These are phyloP conservation scores for Plenodomus lindquistii DNA, from an alignment of 2,329 filamentous ascomycete species.

Conservation along the genomic window DNA sequence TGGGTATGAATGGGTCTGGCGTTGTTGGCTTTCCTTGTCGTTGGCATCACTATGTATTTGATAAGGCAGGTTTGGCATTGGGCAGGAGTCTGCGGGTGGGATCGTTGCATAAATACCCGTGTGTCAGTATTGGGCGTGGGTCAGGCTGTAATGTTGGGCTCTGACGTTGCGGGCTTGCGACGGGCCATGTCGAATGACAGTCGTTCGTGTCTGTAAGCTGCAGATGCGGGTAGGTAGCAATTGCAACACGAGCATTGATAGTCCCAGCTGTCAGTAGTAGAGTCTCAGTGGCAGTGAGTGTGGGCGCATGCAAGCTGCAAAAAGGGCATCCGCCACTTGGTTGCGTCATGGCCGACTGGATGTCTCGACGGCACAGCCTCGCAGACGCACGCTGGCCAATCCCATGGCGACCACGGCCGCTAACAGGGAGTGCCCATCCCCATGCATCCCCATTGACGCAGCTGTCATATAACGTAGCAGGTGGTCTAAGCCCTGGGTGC, in stretches of 20 bases:
- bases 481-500: not conserved
- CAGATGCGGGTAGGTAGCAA: not conserved
- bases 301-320: slow-evolving; percentile 15
- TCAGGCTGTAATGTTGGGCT: slow-evolving; percentile 25
- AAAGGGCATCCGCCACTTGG: slow-evolving; percentile 6
- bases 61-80: slow-evolving; percentile 14
- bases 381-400: slow-evolving; percentile 7
- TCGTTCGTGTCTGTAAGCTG: no score
- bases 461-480: slow-evolving; percentile 21
- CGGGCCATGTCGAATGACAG: slow-evolving; percentile 1
- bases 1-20: not conserved
- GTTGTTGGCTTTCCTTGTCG: not conserved
- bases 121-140: slow-evolving; percentile 19
- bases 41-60: not conserved
- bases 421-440: slow-evolving; percentile 23
- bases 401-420: slow-evolving; percentile 21
- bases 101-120: slow-evolving; percentile 12
- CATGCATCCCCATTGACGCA: slow-evolving; percentile 13
- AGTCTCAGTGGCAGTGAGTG: slow-evolving; percentile 1
- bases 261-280: no score
- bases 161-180: slow-evolving; percentile 5
- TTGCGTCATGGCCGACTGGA: slow-evolving; percentile 13
- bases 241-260: no score
- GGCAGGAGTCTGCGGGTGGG: slow-evolving; percentile 20
- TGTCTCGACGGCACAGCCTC: slow-evolving; percentile 12